phyloP scores from a whole-genome alignment of 1,284 basidiomycete species.

The Cutaneotrichosporon cutaneum region DNA sequence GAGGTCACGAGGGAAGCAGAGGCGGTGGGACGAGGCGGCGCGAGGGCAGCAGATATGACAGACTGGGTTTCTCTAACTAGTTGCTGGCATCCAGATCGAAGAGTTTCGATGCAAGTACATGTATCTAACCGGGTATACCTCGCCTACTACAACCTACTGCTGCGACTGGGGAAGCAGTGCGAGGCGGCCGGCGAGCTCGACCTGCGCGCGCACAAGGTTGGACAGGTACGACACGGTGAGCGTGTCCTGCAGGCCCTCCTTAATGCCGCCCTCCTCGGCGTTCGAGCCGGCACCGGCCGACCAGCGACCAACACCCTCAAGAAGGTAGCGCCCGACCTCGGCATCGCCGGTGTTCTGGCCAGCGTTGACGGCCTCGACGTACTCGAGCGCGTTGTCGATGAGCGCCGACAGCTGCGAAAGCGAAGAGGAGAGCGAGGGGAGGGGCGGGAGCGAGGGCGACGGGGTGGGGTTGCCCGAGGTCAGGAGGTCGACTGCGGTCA shows the following conservation, averaged over 20 bases:
- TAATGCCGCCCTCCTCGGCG: conserved; percentile 50
- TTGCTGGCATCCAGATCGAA: background rate
- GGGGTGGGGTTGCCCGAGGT: conserved; percentile 52
- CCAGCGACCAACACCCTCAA: conserved; percentile 76
- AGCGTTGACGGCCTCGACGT: conserved; percentile 77
- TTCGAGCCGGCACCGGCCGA: conserved; percentile 54
- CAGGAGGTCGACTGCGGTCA: conserved; percentile 68
- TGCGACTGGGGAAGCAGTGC: conserved; percentile 62
- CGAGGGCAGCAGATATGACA: background rate
- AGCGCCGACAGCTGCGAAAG: conserved; percentile 54
- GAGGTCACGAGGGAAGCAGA: conserved; percentile 33
- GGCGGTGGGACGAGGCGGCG: conserved; percentile 36
- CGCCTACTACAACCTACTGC: conserved; percentile 12
- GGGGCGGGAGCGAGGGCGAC: conserved; percentile 44
- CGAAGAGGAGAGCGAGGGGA: conserved; percentile 45
- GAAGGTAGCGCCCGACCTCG: conserved; percentile 84
- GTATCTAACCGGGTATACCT: background rate
- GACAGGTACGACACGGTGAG: conserved; percentile 94
- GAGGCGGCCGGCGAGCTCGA: conserved; percentile 86
- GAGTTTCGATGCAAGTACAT: conserved; percentile 1
- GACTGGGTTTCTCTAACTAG: conserved; percentile 2
- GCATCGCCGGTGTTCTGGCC: conserved; percentile 80
- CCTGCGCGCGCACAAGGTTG: conserved; percentile 89
- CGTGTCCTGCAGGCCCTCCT: conserved; percentile 66
- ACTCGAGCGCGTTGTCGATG: conserved; percentile 66